Base-by-base conservation (phyloP, 1,284 basidiomycete genomes). In the Schizopora paradoxa region DNA sequence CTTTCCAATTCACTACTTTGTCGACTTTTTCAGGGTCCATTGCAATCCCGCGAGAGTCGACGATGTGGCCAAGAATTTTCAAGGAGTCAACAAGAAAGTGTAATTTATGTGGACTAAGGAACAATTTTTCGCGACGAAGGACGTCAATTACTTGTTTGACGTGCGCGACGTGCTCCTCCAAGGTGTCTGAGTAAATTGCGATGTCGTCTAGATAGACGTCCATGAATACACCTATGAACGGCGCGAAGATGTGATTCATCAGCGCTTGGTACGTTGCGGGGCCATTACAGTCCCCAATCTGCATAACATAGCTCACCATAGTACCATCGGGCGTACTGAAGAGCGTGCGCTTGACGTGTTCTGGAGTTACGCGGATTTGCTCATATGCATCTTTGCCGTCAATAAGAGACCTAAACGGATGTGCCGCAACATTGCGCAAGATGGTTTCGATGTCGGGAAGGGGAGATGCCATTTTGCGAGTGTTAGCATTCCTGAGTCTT, bases 11-110 rank as follows among this genome's bases (percentile, higher is more conserved):
- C 0, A 54, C 3, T 0, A 72, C 49, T 0, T 49, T 3, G 11
- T 64, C 56, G 0, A 72, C 62, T 21, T 70, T 70, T 16, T 61
- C 53, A 0, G 61, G 57, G 21, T 70, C 67, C 58, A 68, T 67
- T 0, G 51, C 41, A n/a, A 73, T 69, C 0, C 68, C 68, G 0
- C 61, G 35, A 4, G 61, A 40, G 8, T 61, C 57, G 0, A 72
- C 54, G 0, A 69, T 46, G 0, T 56, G 57, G 0, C 69, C 69
- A 0, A 70, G 50, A 41, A 68, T 37, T 3, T 56, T 55, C 40
- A 66, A 29, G 50, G 64, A 53, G 2, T 23, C 23, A 2, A 48
- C 52, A 0, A 66, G 46, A 31, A 62, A 61, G 5, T 56, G 51
- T 2, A 66, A 41, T 31, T 69, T 66, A 7, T 55, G 45, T 6